Conservation (phyloP, 169 alveolate genomes). For the Plasmodium chabaudi region DNA sequence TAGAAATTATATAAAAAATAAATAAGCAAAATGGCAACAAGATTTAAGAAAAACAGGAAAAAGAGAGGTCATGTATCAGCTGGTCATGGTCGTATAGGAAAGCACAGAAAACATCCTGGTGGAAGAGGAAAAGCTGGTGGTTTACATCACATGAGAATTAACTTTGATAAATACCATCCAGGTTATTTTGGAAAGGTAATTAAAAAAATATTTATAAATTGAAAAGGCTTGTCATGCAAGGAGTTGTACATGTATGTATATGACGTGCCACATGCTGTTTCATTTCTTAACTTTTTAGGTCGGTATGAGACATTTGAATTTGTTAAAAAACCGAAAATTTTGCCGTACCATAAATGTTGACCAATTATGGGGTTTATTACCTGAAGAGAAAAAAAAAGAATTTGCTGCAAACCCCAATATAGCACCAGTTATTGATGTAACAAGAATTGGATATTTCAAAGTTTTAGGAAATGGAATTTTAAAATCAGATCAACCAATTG, state of each 20-base stretch:
- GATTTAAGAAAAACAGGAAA: constrained; percentile 97
- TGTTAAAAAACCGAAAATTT: constrained; percentile 90
- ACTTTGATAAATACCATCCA: constrained; percentile 97
- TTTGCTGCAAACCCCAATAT: constrained; percentile 89
- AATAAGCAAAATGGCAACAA: constrained; percentile 86
- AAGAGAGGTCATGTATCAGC: constrained; percentile 98
- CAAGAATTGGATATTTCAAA: constrained; percentile 97
- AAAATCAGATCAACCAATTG: constrained; percentile 94
- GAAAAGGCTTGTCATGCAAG: no score
- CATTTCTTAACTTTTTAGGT: constrained; percentile 80
- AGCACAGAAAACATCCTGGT: constrained; percentile 99
- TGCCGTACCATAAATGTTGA: constrained; percentile 96
- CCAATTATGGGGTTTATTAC: constrained; percentile 95
- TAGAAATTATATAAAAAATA: not conserved
- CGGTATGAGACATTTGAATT: constrained; percentile 98
- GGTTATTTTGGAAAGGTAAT: constrained; percentile 98
- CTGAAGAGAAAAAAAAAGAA: constrained; percentile 93
- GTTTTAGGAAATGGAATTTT: constrained; percentile 98
- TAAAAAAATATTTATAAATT: constrained; percentile 21
- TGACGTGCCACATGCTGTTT: not conserved
- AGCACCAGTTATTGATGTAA: constrained; percentile 98
- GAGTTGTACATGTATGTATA: no score
- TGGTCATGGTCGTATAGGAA: constrained; percentile 99
- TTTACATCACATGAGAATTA: constrained; percentile 95
- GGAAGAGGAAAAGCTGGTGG: constrained; percentile 99